Evolutionary conservation across 2,329 filamentous ascomycete species (phyloP).

Genomic region (Beauveria sp.): DNA sequence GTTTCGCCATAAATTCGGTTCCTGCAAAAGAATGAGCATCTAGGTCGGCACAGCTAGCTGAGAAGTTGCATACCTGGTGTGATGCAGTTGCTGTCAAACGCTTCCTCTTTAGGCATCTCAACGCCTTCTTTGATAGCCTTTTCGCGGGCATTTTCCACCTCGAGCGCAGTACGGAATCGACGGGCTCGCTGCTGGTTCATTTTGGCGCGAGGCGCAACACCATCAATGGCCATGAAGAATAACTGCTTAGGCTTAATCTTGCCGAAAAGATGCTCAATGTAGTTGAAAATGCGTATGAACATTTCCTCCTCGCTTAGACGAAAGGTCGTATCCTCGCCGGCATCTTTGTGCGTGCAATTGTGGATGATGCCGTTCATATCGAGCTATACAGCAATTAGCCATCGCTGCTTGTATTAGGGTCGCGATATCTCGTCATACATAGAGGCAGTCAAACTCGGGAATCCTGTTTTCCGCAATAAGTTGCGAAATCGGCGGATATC

Average conservation of each 20-base stretch:
- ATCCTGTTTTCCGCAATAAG: slow-evolving; percentile 98
- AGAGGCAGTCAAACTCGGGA: slow-evolving; percentile 96
- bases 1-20: slow-evolving; percentile 95
- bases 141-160: slow-evolving; percentile 81
- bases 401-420: slow-evolving; percentile 22
- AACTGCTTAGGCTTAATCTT: slow-evolving; percentile 98
- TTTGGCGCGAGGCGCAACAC: slow-evolving; percentile 93
- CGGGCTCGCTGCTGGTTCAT: slow-evolving; percentile 99
- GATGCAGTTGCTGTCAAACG: slow-evolving; percentile 99
- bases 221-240: slow-evolving; percentile 99
- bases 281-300: slow-evolving; percentile 99
- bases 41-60: neutral
- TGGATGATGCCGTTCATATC: slow-evolving; percentile 99
- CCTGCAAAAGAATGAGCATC: slow-evolving; percentile 26
- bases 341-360: slow-evolving; percentile 97
- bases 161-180: slow-evolving; percentile 88
- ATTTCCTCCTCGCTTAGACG: slow-evolving; percentile 96
- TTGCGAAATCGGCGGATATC: slow-evolving; percentile 97
- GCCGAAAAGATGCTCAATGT: slow-evolving; percentile 96
- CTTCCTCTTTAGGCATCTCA: slow-evolving; percentile 88
- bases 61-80: slow-evolving; percentile 58
- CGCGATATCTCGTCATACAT: slow-evolving; percentile 43
- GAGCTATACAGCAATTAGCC: slow-evolving; percentile 42
- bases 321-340: slow-evolving; percentile 75
- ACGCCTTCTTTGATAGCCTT: slow-evolving; percentile 85